Base-by-base conservation (phyloP, 2,329 filamentous ascomycete species). In the Emergomyces pasteurianus region DNA sequence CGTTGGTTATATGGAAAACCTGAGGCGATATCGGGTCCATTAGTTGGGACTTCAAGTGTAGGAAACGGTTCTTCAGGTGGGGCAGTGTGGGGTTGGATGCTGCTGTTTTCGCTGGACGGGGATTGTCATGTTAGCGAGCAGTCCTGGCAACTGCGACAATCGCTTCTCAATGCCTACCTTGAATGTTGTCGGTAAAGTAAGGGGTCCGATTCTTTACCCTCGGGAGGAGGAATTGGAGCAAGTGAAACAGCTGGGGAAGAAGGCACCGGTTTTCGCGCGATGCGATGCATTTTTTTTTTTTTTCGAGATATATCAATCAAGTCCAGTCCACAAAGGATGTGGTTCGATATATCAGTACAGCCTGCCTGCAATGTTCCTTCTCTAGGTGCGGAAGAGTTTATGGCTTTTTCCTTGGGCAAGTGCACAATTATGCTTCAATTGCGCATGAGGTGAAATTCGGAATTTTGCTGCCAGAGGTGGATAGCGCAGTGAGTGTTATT, bases 1-100 rank as follows among this genome's bases (percentile, higher is more conserved):
- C 43, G 53, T 40, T 62, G 62, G 49, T 62, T 58, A 28, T 63
- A 63, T 34, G 46, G 46, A 46, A 63, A 63, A 1, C 62, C 62
- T 18, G 62, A 63, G 26, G 54, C 23, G 38, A 61, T 40, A 26
- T 21, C 36, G 9, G 50, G 43, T 36, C 56, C 54, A 6, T 40
- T 43, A 42, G 62, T 62, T 40, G 43, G 58, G 43, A 63, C 26
- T 23, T 63, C 62, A 46, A 63, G 59, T 2, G 49, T 36, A 40
- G 58, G 23, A 42, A 57, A 57, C 14, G 34, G 46, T 34, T 59
- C 54, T 26, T 2, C 38, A 12, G 12, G 23, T 38, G 38, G 38
- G 23, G 38, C 36, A 6, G 54, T 28, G 18, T 46, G 31, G 2
- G 54, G 54, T 16, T 9, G 54, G 23, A 57, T 57, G 14, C 34